Evolutionary conservation across 257 asterid genomes (phyloP).

Genomic region (Solanum rostratum): DNA sequence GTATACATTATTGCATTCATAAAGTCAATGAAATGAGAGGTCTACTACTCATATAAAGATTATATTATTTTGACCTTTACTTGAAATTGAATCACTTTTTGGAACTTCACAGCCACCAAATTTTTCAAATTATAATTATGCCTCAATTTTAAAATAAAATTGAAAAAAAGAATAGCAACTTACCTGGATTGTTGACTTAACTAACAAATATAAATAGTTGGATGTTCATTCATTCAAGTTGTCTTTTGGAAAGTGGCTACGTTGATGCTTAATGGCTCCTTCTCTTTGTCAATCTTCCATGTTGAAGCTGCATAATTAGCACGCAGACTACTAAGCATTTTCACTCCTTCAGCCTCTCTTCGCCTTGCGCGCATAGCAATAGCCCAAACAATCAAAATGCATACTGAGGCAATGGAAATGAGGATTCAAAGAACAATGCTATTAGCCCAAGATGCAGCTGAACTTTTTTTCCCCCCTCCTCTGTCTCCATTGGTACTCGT

Average conservation of each 20-base stretch:
- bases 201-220: too few species aligned
- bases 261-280: slow-evolving; percentile 89
- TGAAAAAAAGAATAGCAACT: too few species aligned
- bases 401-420: slow-evolving; percentile 61
- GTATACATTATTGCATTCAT: too few species aligned
- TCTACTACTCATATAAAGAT: too few species aligned
- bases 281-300: slow-evolving; percentile 96
- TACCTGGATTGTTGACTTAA: too few species aligned
- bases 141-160: too few species aligned
- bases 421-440: slow-evolving; percentile 74
- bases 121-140: too few species aligned
- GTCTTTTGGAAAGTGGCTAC: slow-evolving; percentile 88
- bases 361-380: slow-evolving; percentile 61
- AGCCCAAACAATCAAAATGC: slow-evolving; percentile 74
- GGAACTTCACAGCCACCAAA: too few species aligned
- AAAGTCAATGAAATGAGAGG: too few species aligned
- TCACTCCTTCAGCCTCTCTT: slow-evolving; percentile 55
- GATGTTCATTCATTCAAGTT: too few species aligned
- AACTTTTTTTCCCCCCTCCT: slow-evolving; percentile 9
- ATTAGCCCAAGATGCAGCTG: slow-evolving; percentile 58
- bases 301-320: slow-evolving; percentile 67
- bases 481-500: slow-evolving; percentile 4
- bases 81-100: too few species aligned
- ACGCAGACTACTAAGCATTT: slow-evolving; percentile 62
- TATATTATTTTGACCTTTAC: too few species aligned